Conservation (phyloP, 768 basidiomycete genomes). For the Boletus sp. region DNA sequence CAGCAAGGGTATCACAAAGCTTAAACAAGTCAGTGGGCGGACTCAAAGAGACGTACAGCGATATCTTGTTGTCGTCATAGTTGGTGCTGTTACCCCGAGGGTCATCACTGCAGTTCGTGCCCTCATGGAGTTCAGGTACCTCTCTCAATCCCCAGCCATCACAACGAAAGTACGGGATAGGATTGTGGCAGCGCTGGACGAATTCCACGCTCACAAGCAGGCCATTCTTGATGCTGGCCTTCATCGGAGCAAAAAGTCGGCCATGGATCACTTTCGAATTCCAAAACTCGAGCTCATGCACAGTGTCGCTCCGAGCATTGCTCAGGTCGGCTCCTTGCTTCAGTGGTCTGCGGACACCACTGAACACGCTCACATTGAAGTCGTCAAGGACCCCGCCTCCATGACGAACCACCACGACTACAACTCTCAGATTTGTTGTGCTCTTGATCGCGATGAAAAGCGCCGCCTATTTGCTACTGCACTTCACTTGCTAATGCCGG, state of each 20-base stretch:
- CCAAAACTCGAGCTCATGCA: background rate
- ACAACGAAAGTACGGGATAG: background rate
- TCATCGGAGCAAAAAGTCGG: background rate
- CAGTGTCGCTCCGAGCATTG: background rate
- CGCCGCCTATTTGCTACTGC: background rate
- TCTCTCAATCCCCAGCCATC: background rate
- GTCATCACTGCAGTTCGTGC: background rate
- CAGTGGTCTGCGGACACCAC: background rate
- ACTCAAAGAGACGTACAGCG: too few species aligned
- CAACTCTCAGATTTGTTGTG: background rate
- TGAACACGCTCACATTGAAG: background rate
- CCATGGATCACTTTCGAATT: background rate
- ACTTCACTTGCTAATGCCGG: too few species aligned
- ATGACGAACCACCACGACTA: background rate
- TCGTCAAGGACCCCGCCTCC: constrained; percentile 10
- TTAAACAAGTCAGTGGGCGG: too few species aligned
- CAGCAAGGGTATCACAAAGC: too few species aligned
- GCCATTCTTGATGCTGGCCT: background rate
- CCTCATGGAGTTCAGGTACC: background rate
- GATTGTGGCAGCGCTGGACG: background rate
- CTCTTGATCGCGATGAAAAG: background rate
- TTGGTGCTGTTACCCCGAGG: too few species aligned
- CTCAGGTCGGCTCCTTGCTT: background rate
- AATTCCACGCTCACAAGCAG: background rate
- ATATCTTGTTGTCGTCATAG: too few species aligned